These are phyloP conservation scores for Diphasiastrum complanatum DNA, from an alignment of 83 land plant species.

Conservation along the genomic window DNA sequence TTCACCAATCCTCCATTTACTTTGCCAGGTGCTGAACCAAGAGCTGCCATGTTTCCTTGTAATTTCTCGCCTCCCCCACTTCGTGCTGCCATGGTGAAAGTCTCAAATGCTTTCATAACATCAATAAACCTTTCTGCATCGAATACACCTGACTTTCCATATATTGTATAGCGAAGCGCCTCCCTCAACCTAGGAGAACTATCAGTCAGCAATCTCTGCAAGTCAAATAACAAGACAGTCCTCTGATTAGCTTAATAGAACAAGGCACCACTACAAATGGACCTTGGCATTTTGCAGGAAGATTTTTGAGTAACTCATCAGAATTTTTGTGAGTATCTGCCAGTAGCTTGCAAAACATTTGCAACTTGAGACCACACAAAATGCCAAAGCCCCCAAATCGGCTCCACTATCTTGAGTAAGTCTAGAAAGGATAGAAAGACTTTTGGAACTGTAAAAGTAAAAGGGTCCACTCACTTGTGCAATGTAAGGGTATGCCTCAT, in stretches of 20 bases:
- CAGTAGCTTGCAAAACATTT: too few relatives aligned
- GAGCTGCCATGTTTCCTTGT: conserved; percentile 80
- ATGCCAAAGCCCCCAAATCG: too few relatives aligned
- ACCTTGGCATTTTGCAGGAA: too few relatives aligned
- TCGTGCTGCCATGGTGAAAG: conserved; percentile 77
- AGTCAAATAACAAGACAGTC: background rate
- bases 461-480: conserved; percentile 73
- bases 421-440: too few relatives aligned
- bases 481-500: conserved; percentile 99
- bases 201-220: conserved; percentile 87
- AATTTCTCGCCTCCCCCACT: conserved; percentile 94
- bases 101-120: conserved; percentile 99
- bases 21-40: conserved; percentile 52
- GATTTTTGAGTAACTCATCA: too few relatives aligned
- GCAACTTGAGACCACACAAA: too few relatives aligned
- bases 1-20: too few relatives aligned
- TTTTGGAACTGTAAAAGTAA: too few relatives aligned
- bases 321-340: too few relatives aligned
- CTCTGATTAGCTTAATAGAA: background rate
- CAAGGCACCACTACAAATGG: too few relatives aligned
- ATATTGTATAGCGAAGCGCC: conserved; percentile 90
- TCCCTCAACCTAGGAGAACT: conserved; percentile 84
- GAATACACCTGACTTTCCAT: conserved; percentile 89
- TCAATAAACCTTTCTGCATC: conserved; percentile 99
- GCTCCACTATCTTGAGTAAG: too few relatives aligned